Percentiles rank a stretch among this genome's conserved stretches.
Conservation (phyloP, 371 early-diverging fungal genomes). For the Ordospora pajunii region DNA sequence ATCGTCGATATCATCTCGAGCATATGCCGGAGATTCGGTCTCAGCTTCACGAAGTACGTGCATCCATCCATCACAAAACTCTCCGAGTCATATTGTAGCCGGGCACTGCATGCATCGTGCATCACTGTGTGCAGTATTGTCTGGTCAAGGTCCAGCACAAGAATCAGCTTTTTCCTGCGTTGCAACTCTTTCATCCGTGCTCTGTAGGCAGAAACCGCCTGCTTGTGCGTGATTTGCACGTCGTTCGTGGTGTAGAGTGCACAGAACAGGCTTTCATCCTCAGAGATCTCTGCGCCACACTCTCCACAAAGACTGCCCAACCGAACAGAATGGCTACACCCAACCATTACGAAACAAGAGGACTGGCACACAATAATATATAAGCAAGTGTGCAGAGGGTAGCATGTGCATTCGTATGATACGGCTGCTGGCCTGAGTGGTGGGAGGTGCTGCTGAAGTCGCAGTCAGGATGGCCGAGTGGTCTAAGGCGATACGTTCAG, state of each 20-base stretch:
- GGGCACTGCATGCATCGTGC: no score
- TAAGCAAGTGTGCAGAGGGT: no score
- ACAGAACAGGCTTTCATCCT: constrained; percentile 27
- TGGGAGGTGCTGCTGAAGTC: background rate
- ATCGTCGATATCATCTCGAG: constrained; percentile 64
- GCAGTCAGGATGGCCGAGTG: constrained; percentile 59
- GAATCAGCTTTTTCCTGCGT: constrained; percentile 67
- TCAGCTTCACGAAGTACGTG: constrained; percentile 47
- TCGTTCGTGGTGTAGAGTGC: constrained; percentile 44
- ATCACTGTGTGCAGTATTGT: constrained; percentile 91
- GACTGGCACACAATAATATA: background rate
- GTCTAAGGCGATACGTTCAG: constrained; percentile 60
- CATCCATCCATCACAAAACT: constrained; percentile 13
- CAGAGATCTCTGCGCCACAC: constrained; percentile 49
- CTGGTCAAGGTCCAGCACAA: constrained; percentile 95
- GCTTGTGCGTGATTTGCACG: constrained; percentile 36
- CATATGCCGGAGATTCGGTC: constrained; percentile 72
- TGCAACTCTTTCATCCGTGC: constrained; percentile 63
- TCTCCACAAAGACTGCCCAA: constrained; percentile 49
- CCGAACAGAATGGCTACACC: constrained; percentile 48
- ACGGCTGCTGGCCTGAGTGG: background rate
- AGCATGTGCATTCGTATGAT: background rate
- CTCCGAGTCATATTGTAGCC: constrained; percentile 53
- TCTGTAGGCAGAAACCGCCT: constrained; percentile 39
- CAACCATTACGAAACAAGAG: background rate